Conservation (phyloP, 345 rosid genomes). For the Sonneratia alba region DNA sequence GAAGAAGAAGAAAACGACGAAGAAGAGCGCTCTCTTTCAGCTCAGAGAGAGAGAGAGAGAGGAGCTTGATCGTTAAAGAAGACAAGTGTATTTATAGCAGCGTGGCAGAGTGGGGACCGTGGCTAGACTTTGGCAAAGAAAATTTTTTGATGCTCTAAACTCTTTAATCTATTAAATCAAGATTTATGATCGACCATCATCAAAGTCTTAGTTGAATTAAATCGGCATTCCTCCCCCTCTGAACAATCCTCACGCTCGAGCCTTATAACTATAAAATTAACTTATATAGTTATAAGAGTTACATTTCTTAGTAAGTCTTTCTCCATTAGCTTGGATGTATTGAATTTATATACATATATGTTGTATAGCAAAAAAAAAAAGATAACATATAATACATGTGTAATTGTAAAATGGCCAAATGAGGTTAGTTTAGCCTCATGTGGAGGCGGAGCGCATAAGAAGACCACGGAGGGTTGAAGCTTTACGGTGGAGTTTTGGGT, state of each 20-base stretch:
- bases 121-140: constrained; percentile 11
- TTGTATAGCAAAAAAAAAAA: no score
- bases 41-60: neutral
- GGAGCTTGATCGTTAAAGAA: constrained; percentile 5
- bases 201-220: neutral
- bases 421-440: no score
- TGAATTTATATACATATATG: no score
- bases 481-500: neutral
- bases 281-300: no score
- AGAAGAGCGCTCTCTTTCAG: neutral
- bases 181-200: neutral
- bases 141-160: neutral
- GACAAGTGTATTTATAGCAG: constrained; percentile 29
- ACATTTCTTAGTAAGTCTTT: no score
- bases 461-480: neutral
- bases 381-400: no score
- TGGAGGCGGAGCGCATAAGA: no score
- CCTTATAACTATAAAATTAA: no score
- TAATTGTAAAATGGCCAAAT: no score
- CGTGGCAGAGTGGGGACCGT: constrained; percentile 19
- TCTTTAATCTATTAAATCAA: neutral
- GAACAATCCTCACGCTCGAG: no score
- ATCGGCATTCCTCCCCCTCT: no score
- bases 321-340: no score
- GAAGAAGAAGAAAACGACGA: neutral